A percentile compares a stretch with the other conserved stretches of the same genome.
These are phyloP conservation scores for Globisporangium radiosum DNA, from an alignment of 352 stramenopile species.

Conservation along the genomic window DNA sequence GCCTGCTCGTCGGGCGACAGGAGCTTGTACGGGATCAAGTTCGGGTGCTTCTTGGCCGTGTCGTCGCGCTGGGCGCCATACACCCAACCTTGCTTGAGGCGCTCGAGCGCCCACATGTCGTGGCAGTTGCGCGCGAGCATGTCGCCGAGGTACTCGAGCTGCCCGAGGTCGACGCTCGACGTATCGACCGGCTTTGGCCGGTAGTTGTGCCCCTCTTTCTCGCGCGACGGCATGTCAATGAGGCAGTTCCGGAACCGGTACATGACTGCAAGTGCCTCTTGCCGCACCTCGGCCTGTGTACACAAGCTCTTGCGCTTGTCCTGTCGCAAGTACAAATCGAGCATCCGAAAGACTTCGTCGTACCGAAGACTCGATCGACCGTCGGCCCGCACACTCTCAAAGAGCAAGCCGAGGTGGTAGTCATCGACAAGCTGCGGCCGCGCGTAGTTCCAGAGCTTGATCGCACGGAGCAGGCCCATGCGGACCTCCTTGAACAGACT, in stretches of 20 bases:
- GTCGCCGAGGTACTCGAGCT: slow-evolving; percentile 65
- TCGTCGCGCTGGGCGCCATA: slow-evolving; percentile 71
- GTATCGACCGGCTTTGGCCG: slow-evolving; percentile 82
- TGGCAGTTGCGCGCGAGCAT: slow-evolving; percentile 81
- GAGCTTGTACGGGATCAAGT: slow-evolving; percentile 77
- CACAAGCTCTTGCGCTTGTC: slow-evolving; percentile 63
- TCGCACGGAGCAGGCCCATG: slow-evolving; percentile 61
- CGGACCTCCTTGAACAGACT: slow-evolving; percentile 71
- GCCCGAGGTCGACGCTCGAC: slow-evolving; percentile 56
- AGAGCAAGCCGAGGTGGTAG: slow-evolving; percentile 76
- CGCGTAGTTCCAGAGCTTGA: slow-evolving; percentile 79
- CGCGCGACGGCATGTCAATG: slow-evolving; percentile 85
- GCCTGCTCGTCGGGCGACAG: slow-evolving; percentile 76
- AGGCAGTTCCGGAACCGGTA: slow-evolving; percentile 84
- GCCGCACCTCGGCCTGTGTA: slow-evolving; percentile 64
- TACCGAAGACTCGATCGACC: slow-evolving; percentile 70
- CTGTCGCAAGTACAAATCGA: slow-evolving; percentile 79
- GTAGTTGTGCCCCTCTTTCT: slow-evolving; percentile 87
- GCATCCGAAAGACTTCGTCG: slow-evolving; percentile 81
- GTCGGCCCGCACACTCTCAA: slow-evolving; percentile 68
- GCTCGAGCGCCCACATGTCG: slow-evolving; percentile 82
- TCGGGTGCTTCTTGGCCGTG: slow-evolving; percentile 66
- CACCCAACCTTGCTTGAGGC: slow-evolving; percentile 79
- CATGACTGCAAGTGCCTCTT: slow-evolving; percentile 82
- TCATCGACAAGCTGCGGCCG: slow-evolving; percentile 75